Evolutionary conservation across 108 stramenopile genomes (phyloP), one percentile per base, ranked within the genome.

Genomic region (Cyclotella kingstonii): DNA sequence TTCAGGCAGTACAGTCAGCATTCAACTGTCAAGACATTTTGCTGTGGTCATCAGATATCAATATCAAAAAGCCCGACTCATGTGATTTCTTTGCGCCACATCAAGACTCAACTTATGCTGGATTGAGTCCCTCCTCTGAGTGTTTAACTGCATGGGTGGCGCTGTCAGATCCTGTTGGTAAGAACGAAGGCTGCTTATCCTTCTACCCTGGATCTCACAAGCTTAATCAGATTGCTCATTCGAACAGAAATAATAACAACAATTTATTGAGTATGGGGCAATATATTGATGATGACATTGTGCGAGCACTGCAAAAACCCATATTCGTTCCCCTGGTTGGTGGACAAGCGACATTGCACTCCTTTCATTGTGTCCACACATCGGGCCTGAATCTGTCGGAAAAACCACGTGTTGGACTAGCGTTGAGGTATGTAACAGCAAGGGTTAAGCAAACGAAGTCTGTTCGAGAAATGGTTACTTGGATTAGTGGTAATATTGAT

Each of bases 31-130:
- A 47, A 5, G 54, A 66, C 46, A 56, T 66, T 4, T 27, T 55
- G 33, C 30, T 78, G 36, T 78, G 77, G 77, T 69, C 67, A 2
- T 78, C 77, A 0, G 77, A 78, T 60, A 56, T 78, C 40, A 78
- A 78, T 22, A 49, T 66, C n/a, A 78, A 78, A 66, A 6, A 35
- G 29, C 42, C 56, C 5, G 38, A 63, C 15, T 67, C 67, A 14
- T 2, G 26, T 30, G 65, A 65, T 26, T 72, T 51, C 28, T 78
- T 60, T 60, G 64, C 65, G 12, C 60, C 54, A 22, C 77, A 78
- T 58, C 77, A 78, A 71, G 70, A 78, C 51, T 18, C 61, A 4
- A 60, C 77, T 1, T 78, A 72, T 63, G 62, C 77, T 60, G 77
- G 77, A 44, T 43, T 78, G 36, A 43, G 14, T 15, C 77, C 77